Conservation (phyloP, 192 early-diverging fungal species). For the Rhizophagus sp. region DNA sequence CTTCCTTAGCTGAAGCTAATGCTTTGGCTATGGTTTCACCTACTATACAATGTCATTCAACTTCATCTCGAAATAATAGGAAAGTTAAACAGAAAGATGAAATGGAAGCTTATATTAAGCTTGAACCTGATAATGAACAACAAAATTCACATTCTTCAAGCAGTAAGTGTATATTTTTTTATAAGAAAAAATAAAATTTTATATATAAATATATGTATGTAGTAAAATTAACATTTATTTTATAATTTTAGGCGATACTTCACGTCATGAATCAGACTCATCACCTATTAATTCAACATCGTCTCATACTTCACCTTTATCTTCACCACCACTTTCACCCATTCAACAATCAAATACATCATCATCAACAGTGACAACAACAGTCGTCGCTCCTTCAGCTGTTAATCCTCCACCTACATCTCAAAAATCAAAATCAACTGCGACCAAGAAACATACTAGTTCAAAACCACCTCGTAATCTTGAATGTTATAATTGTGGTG, state of each 20-base stretch:
- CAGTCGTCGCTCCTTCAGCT: background rate
- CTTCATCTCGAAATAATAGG: background rate
- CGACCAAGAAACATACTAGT: slow-evolving; percentile 42
- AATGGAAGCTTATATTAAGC: slow-evolving; percentile 18
- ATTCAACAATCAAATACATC: background rate
- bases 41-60: slow-evolving; percentile 13
- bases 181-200: no score
- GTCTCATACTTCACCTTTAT: background rate
- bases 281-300: background rate
- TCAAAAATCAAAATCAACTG: slow-evolving; percentile 34
- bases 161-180: background rate
- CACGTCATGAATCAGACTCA: background rate
- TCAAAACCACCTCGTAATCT: slow-evolving; percentile 49
- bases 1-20: slow-evolving; percentile 3
- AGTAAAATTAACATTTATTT: no score
- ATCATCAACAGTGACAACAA: background rate
- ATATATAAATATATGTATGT: no score
- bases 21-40: slow-evolving; percentile 9
- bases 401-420: background rate
- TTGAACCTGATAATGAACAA: background rate
- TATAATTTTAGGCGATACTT: background rate
- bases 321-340: background rate
- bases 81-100: slow-evolving; percentile 16
- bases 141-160: background rate
- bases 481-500: slow-evolving; percentile 77